Base-by-base conservation (phyloP, 805 yeast species). In the Hanseniaspora occidentalis region DNA sequence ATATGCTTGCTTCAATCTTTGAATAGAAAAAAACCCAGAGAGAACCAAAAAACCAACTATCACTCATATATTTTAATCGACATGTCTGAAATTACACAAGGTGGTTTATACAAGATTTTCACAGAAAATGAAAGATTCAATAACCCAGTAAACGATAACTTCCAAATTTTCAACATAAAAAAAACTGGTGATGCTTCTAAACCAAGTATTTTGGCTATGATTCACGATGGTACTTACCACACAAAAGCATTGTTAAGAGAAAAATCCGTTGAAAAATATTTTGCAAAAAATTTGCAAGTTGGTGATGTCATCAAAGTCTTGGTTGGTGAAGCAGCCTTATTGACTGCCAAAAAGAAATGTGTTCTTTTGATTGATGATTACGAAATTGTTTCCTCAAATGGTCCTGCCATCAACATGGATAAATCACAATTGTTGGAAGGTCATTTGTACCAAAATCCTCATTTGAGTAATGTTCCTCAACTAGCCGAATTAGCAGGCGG, bases 361-460 rank as follows among this genome's bases (percentile, higher is more conserved):
- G 70, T 71, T 31, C 50, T 71, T 40, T 55, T 71, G 39, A 62
- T 73, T 39, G 68, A 69, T 42, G 70, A 67, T 42, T 60, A 69
- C 25, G 70, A 67, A 42, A 56, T 71, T 11, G 52, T 65, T 21
- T 57, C 60, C 31, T 54, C 61, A 13, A 63, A 62, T 11, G 62
- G 67, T 6, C 65, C 54, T 42, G 60, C 59, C 47, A 56, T 56
- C 34, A 67, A 68, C 37, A 56, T 33, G 23, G 36, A 56, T 16
- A 47, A 61, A 13, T 56, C 64, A 37, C 57, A 51, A 36, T 57
- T 65, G 29, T 54, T 79, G 29, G 85, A 78, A 53, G 69, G 69
- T 16, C 79, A 77, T 53, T 73, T 75, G 48, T 66, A 61, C 31
- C 64, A 62, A 10, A 77, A 79, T 55, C 81, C 83, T 20, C 23